Evolutionary conservation across 768 basidiomycete genomes (phyloP).

Genomic region (Neoboletus subvelutipes): DNA sequence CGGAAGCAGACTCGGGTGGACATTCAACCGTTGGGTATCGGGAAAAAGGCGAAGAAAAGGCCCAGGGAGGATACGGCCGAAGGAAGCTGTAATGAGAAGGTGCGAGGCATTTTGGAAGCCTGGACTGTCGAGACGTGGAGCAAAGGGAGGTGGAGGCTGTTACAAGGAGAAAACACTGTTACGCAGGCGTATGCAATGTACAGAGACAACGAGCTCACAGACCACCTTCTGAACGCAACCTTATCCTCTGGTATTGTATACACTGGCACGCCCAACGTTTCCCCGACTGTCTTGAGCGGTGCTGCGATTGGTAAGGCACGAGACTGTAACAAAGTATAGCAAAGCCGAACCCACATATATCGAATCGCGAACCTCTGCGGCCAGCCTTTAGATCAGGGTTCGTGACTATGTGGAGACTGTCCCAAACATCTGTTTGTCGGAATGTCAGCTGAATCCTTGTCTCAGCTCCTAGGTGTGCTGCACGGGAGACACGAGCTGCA

Average conservation of each 20-base stretch:
- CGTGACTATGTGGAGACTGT: conserved; percentile 63
- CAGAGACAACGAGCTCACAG: conserved; percentile 39
- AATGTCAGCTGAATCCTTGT: conserved; percentile 8
- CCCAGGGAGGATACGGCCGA: conserved; percentile 79
- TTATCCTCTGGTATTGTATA: conserved; percentile 60
- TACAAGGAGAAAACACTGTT: conserved; percentile 26
- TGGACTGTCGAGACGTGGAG: background rate
- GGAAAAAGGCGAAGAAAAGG: conserved; percentile 62
- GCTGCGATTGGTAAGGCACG: conserved; percentile 43
- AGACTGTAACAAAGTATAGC: background rate
- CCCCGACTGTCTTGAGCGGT: conserved; percentile 62
- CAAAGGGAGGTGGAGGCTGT: conserved; percentile 44
- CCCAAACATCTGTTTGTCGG: conserved; percentile 70
- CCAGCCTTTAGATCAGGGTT: conserved; percentile 67
- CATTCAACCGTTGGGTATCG: conserved; percentile 63
- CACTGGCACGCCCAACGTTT: conserved; percentile 52
- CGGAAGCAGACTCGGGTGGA: conserved; percentile 88
- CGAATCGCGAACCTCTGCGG: conserved; percentile 55
- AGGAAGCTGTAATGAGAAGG: conserved; percentile 84
- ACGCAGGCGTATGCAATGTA: background rate
- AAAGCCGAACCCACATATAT: conserved; percentile 44
- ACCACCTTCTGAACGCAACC: conserved; percentile 62
- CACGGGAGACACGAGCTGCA: background rate
- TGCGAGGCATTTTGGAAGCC: conserved; percentile 39
- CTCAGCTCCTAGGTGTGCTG: background rate